Evolutionary conservation across 2,329 filamentous ascomycete genomes (phyloP).

Genomic region (Sporothrix humicola): DNA sequence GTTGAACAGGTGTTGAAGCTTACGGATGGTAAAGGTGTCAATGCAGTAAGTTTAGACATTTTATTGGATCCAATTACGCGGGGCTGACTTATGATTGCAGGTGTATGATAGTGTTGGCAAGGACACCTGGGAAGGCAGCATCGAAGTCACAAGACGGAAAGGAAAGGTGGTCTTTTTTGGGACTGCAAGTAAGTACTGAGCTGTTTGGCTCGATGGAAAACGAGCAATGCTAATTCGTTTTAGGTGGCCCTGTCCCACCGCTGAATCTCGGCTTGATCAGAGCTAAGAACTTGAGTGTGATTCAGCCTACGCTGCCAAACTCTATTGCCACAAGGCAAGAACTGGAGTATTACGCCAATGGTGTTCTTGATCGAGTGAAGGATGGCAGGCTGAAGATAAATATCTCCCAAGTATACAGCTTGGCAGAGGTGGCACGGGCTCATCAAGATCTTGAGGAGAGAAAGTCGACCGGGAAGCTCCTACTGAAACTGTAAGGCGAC

Average conservation of each 20-base stretch:
- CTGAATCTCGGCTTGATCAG: constrained; percentile 3
- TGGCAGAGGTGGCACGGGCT: constrained; percentile 8
- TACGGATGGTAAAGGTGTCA: constrained; percentile 5
- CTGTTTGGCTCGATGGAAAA: constrained; percentile 3
- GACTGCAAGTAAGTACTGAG: constrained; percentile 8
- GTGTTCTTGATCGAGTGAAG: constrained; percentile 8
- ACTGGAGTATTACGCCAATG: constrained; percentile 5
- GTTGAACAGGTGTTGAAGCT: constrained; percentile 8
- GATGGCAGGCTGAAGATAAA: constrained; percentile 4
- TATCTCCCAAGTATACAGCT: constrained; percentile 8
- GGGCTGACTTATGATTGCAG: constrained; percentile 7
- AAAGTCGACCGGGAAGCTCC: not conserved
- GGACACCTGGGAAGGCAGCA: constrained; percentile 5
- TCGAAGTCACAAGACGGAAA: constrained; percentile 8
- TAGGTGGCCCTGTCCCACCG: constrained; percentile 4
- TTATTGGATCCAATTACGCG: not conserved
- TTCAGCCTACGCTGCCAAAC: constrained; percentile 9
- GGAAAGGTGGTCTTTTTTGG: constrained; percentile 8
- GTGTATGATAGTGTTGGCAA: constrained; percentile 8
- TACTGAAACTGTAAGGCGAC: constrained; percentile 4
- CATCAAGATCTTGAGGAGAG: constrained; percentile 11
- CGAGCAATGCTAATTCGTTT: constrained; percentile 11
- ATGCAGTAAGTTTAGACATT: constrained; percentile 6
- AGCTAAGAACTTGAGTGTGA: constrained; percentile 3
- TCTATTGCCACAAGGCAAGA: constrained; percentile 1